These are phyloP conservation scores for Limnomonas spitsbergensis DNA, from an alignment of 139 green algal species.

Conservation along the genomic window DNA sequence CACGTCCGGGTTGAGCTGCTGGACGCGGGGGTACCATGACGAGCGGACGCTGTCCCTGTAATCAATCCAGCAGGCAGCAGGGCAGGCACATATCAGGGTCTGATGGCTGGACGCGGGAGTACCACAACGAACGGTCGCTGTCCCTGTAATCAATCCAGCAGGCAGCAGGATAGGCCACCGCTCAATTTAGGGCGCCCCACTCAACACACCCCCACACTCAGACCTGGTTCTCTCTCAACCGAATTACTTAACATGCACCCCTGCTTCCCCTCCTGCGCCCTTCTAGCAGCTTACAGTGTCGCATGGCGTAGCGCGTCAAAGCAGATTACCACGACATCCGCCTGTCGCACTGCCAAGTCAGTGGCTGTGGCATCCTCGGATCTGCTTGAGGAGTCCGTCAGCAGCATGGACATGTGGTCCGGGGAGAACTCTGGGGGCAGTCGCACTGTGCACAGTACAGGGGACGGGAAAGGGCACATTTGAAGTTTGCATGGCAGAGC, in stretches of 20 bases:
- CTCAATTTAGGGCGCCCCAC: too few species aligned
- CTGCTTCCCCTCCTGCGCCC: too few species aligned
- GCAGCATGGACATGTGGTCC: slow-evolving; percentile 64
- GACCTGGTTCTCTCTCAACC: too few species aligned
- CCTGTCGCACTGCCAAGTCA: slow-evolving; percentile 51
- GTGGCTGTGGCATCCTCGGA: slow-evolving; percentile 59
- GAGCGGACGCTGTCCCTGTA: slow-evolving; percentile 39
- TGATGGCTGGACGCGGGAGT: slow-evolving; percentile 40
- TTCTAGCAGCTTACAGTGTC: not conserved
- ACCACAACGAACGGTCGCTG: slow-evolving; percentile 51
- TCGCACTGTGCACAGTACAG: slow-evolving; percentile 71
- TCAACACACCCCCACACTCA: too few species aligned
- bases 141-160: slow-evolving; percentile 16
- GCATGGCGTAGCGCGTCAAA: slow-evolving; percentile 45
- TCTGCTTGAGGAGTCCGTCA: slow-evolving; percentile 75
- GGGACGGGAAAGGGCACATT: too few species aligned
- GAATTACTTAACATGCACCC: too few species aligned
- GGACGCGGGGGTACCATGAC: slow-evolving; percentile 41
- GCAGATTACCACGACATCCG: slow-evolving; percentile 75
- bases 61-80: too few species aligned
- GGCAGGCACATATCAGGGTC: too few species aligned
- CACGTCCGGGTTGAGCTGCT: slow-evolving; percentile 24
- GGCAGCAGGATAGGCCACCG: too few species aligned
- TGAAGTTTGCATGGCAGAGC: too few species aligned
- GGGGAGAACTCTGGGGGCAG: slow-evolving; percentile 68